Conservation (phyloP, 2,329 filamentous ascomycete species). For the Colletotrichum filicis region DNA sequence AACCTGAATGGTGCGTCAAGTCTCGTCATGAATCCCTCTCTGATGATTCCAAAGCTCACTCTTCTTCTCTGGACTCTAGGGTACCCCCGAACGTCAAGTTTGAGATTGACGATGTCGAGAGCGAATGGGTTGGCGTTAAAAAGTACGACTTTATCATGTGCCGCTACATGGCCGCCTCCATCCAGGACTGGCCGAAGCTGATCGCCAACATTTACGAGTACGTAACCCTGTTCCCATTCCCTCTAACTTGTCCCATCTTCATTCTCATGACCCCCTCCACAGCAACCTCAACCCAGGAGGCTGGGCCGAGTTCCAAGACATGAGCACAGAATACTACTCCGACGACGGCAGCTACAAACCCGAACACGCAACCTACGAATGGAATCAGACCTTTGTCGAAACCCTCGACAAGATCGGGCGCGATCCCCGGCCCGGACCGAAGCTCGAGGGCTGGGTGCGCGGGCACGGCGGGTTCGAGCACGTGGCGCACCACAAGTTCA, state of each 20-base stretch:
- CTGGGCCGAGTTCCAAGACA: constrained; percentile 43
- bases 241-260: background rate
- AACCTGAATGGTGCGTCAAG: constrained; percentile 37
- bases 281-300: constrained; percentile 49
- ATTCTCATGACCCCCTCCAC: background rate
- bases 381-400: constrained; percentile 36
- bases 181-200: constrained; percentile 25
- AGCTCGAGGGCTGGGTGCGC: constrained; percentile 44
- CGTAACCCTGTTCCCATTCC: background rate
- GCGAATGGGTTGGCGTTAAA: constrained; percentile 52
- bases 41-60: background rate
- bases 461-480: constrained; percentile 48
- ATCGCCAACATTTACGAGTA: constrained; percentile 31
- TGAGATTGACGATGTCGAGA: constrained; percentile 72
- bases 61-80: constrained; percentile 2
- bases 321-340: constrained; percentile 36
- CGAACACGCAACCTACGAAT: constrained; percentile 23
- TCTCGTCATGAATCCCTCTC: background rate
- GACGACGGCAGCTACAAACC: constrained; percentile 39
- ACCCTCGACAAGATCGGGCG: constrained; percentile 41
- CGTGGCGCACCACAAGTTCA: constrained; percentile 45
- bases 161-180: constrained; percentile 29
- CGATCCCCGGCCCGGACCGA: constrained; percentile 45
- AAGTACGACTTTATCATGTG: constrained; percentile 48
- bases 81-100: constrained; percentile 74